Evolutionary conservation across 2,329 filamentous ascomycete species (phyloP), one percentile per base, ranked within the genome.

Genomic region (Xylariaceae sp.): DNA sequence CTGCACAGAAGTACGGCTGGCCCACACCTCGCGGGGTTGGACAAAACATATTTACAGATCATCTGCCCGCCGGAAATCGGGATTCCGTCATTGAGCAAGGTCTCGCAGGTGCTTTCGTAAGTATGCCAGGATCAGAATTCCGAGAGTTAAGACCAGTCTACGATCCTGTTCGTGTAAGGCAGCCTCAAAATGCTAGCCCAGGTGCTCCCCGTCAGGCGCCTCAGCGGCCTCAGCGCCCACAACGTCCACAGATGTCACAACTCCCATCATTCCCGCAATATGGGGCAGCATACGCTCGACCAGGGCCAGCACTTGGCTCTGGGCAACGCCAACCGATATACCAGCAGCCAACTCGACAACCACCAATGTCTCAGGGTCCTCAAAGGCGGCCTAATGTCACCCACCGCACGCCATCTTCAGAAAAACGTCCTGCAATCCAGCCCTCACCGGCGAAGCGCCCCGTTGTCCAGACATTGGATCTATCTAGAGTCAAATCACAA

Each of bases 1-100:
- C 63, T 2, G 60, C 60, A 3, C 45, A 45, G 12, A 46, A 48
- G 4, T 61, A 65, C 47, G 60, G 60, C 18, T 65, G 60, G 59
- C 52, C 54, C 1, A 50, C 43, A 31, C 4, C 44, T 1, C 50
- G 48, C 19, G 45, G 31, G n/a, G 38, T 13, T 2, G 12, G 13
- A 16, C 22, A 44, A 16, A 34, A 19, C 40, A 18, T 17, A 18
- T 17, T 31, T 16, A 6, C 18, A 10, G 28, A 40, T n/a, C 45
- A 34, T 17, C 16, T 11, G n/a, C 16, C 36, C 6, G 7, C 16
- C 22, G 42, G 51, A 2, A 54, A 41, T 16, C 54, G 61, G 14
- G 60, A 62, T 48, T 64, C 63, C 13, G 42, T 54, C 2, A 53
- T 62, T 17, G 63, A 66, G 28, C 55, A 60, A 0, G 5, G 16